Base-by-base conservation (phyloP, 441 rosid genomes). In the Erysimum pusillum region DNA sequence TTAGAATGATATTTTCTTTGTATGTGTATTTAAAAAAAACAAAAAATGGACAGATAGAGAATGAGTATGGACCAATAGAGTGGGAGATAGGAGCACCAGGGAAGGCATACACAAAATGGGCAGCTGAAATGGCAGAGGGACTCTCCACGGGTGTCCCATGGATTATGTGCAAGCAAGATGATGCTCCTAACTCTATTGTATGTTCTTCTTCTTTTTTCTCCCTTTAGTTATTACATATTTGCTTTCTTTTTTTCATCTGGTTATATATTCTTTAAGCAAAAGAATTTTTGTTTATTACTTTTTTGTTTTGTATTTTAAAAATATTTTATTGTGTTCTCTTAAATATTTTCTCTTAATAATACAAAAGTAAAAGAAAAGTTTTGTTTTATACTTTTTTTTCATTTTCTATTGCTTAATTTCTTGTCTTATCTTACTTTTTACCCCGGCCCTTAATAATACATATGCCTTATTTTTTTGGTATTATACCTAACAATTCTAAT, bases 101-200 rank as follows among this genome's bases (percentile, higher is more conserved):
- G 0, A 87, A 85, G 75, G 76, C 89, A 48, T 89, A 85, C 77
- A 62, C 87, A 10, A 72, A 84, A 69, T 89, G 91, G 94, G 85
- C 82, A 46, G 91, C 89, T 69, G 61, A 80, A 75, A 87, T 86
- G 91, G 94, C 91, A 6, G 67, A 85, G 62, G 84, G 90, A 61
- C 90, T 89, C 18, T 59, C 69, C 34, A 89, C 88, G 7, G 91
- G 94, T 34, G 94, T 89, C 51, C 94, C 94, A 51, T 89, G 94
- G 94, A 71, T 89, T 73, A 89, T 89, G 93, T 87, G 93, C 86
- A 89, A 89, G 80, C 93, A 89, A 89, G 88, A 87, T 22, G 89
- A 89, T 76, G 93, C 87, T 54, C 93, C 93, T 67, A 77, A 80
- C 39, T 87, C 85, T 22, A 80, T 89, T 79, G 94, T 89, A 80